Percentiles rank a stretch among this genome's conserved stretches.
These are phyloP conservation scores for Leccinum subspadiceum DNA, from an alignment of 1,284 basidiomycete species.

Conservation along the genomic window DNA sequence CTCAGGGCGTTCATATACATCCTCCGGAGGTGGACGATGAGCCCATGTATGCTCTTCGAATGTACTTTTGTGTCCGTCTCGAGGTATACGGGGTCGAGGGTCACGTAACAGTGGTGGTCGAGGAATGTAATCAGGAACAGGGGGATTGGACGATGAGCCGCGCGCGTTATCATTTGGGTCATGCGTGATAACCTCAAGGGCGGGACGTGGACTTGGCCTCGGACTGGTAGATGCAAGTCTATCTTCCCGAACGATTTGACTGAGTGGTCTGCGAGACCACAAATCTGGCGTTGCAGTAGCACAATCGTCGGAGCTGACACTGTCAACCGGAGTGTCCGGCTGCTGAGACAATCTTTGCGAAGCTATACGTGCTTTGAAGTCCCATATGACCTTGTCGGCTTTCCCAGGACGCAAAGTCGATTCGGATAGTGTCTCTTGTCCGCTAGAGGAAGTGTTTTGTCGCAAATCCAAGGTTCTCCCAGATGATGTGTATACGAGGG, in stretches of 20 bases:
- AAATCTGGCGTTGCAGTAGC: slow-evolving; percentile 30
- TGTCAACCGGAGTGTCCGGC: slow-evolving; percentile 23
- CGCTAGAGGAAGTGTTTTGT: slow-evolving; percentile 29
- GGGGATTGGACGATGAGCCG: slow-evolving; percentile 16
- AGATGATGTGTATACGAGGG: slow-evolving; percentile 25
- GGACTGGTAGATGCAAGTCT: slow-evolving; percentile 17
- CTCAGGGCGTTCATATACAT: slow-evolving; percentile 91
- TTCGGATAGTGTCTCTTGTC: slow-evolving; percentile 33
- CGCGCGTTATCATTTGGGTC: slow-evolving; percentile 20
- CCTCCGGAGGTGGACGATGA: slow-evolving; percentile 89
- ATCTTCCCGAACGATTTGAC: slow-evolving; percentile 28
- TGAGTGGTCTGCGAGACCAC: slow-evolving; percentile 34
- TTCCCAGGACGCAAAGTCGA: slow-evolving; percentile 34
- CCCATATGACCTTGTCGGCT: slow-evolving; percentile 32
- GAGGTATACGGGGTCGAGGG: slow-evolving; percentile 23
- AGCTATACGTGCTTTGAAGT: slow-evolving; percentile 24
- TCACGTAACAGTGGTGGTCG: slow-evolving; percentile 21
- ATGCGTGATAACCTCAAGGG: slow-evolving; percentile 33
- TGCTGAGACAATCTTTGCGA: slow-evolving; percentile 20
- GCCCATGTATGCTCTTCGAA: slow-evolving; percentile 76
- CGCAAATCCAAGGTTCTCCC: slow-evolving; percentile 27
- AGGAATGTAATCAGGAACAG: slow-evolving; percentile 19
- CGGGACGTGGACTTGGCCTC: slow-evolving; percentile 26
- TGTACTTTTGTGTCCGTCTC: slow-evolving; percentile 46
- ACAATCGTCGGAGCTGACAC: slow-evolving; percentile 28